These are phyloP conservation scores for Fonsecaea pugnacius DNA, from an alignment of 2,329 filamentous ascomycete genomes.

Conservation along the genomic window DNA sequence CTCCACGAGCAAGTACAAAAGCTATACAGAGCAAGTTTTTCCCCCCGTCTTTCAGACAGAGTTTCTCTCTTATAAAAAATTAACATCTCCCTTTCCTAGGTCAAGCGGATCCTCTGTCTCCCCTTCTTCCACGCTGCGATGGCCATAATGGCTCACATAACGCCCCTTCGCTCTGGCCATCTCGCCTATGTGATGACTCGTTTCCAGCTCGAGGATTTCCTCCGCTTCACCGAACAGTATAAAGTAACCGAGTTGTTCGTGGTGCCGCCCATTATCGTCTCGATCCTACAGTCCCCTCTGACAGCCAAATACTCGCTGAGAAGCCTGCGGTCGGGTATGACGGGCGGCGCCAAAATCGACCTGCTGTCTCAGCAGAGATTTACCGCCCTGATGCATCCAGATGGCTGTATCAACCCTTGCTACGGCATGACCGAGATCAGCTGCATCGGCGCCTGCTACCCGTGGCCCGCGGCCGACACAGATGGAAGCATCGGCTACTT, in stretches of 20 bases:
- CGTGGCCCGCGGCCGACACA: constrained; percentile 45
- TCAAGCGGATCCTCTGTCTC: constrained; percentile 10
- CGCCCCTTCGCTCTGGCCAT: constrained; percentile 49
- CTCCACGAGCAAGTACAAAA: constrained; percentile 13
- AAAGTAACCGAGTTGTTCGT: constrained; percentile 27
- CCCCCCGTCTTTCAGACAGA: neutral
- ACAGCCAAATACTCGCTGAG: constrained; percentile 39
- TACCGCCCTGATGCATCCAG: constrained; percentile 46
- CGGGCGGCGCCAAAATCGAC: constrained; percentile 56
- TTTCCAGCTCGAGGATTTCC: constrained; percentile 41
- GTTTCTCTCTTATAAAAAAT: neutral
- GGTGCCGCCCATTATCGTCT: constrained; percentile 52
- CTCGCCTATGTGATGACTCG: constrained; percentile 54
- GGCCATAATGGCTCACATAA: constrained; percentile 18
- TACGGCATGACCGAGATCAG: constrained; percentile 62
- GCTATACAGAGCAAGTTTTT: constrained; percentile 5
- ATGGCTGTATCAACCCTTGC: constrained; percentile 52
- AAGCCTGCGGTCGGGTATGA: constrained; percentile 2
- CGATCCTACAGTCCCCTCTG: constrained; percentile 39
- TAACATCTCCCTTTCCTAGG: neutral
- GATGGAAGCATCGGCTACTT: constrained; percentile 54
- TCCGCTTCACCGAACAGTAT: constrained; percentile 22
- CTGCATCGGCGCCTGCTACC: constrained; percentile 33
- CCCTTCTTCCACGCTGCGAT: constrained; percentile 25
- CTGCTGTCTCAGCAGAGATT: constrained; percentile 48